phyloP scores from a whole-genome alignment of 148 eudicot genomes.

The Silene conica region DNA sequence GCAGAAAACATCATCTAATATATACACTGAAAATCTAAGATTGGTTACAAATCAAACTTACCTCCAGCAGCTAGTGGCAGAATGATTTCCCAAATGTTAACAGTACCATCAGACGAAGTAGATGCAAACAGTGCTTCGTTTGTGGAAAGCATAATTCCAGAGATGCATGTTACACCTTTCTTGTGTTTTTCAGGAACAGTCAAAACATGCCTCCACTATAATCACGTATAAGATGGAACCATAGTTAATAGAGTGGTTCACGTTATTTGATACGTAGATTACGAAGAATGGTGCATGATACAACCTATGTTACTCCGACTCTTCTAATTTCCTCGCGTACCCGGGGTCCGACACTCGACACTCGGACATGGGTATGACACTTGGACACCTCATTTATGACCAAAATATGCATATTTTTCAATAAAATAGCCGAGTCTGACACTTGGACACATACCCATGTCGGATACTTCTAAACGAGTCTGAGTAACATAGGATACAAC shows the following conservation, averaged over 20 bases:
- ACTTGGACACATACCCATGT: too few species aligned
- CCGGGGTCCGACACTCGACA: too few species aligned
- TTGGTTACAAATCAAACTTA: constrained; percentile 23
- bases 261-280: not conserved
- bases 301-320: too few species aligned
- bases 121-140: constrained; percentile 76
- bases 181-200: constrained; percentile 68
- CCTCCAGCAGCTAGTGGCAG: constrained; percentile 57
- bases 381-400: too few species aligned
- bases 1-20: not conserved
- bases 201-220: constrained; percentile 74
- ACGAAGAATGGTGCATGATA: too few species aligned
- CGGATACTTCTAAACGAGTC: too few species aligned
- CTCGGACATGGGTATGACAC: too few species aligned
- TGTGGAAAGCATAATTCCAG: constrained; percentile 61
- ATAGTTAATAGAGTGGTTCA: not conserved
- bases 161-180: constrained; percentile 96
- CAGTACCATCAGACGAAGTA: constrained; percentile 81
- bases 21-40: not conserved
- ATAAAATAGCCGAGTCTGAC: too few species aligned
- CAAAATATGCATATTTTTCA: too few species aligned
- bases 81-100: constrained; percentile 65
- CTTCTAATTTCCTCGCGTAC: too few species aligned
- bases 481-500: too few species aligned
- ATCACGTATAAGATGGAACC: constrained; percentile 13